Percentiles rank a stretch among this genome's conserved stretches.
These are phyloP conservation scores for Ascochyta fabae DNA, from an alignment of 2,329 filamentous ascomycete genomes.

Conservation along the genomic window DNA sequence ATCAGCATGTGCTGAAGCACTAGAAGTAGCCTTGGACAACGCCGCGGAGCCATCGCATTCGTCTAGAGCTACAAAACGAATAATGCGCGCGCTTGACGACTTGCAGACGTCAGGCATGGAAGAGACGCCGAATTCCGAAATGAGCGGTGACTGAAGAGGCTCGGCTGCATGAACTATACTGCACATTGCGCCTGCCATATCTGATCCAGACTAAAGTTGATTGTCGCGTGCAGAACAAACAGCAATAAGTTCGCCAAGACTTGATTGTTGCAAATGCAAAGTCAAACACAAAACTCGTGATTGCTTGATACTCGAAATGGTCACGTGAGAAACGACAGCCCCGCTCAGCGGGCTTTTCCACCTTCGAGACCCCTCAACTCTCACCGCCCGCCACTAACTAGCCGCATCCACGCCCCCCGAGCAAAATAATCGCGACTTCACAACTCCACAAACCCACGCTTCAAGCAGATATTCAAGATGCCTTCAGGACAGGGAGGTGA, in stretches of 20 bases:
- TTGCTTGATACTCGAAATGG: not conserved
- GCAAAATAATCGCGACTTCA: constrained; percentile 19
- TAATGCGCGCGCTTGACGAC: not conserved
- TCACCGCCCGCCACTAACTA: constrained; percentile 28
- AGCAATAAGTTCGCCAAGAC: not conserved
- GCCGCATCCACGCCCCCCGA: constrained; percentile 22
- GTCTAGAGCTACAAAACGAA: not conserved
- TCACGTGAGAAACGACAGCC: constrained; percentile 9
- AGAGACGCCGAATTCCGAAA: not conserved
- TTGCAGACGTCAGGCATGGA: not conserved
- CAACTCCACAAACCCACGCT: constrained; percentile 7
- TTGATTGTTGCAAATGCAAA: not conserved
- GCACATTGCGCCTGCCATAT: not conserved
- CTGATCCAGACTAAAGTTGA: not conserved
- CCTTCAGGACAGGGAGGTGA: constrained; percentile 59
- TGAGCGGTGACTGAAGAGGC: not conserved
- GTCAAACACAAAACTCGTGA: not conserved
- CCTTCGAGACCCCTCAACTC: constrained; percentile 23
- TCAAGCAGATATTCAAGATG: constrained; percentile 46
- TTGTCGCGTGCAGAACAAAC: not conserved
- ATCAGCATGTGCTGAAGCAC: constrained; percentile 2
- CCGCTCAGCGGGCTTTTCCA: constrained; percentile 4
- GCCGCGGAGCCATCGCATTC: not conserved
- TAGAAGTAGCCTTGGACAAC: not conserved
- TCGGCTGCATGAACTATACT: constrained; percentile 2